Percentiles rank a stretch among this genome's conserved stretches.
These are phyloP conservation scores for Yamadazyma akitaensis DNA, from an alignment of 805 yeast genomes.

Conservation along the genomic window DNA sequence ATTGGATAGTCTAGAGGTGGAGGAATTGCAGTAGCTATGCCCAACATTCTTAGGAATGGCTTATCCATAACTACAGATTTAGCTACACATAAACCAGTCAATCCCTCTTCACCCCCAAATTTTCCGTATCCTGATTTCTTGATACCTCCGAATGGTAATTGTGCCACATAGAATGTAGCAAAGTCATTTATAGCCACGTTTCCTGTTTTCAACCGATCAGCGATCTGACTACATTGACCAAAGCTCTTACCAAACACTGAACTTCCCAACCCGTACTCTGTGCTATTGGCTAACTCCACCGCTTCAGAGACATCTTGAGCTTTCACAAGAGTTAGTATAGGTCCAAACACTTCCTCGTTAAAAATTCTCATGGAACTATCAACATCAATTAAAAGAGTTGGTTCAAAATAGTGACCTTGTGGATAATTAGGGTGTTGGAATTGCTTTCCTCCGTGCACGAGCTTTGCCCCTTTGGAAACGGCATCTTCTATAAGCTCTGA, in stretches of 20 bases:
- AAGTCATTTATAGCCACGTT: slow-evolving; percentile 97
- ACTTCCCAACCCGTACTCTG: slow-evolving; percentile 88
- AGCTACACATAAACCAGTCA: slow-evolving; percentile 82
- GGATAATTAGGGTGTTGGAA: slow-evolving; percentile 89
- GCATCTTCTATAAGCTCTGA: slow-evolving; percentile 72
- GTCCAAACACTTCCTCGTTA: slow-evolving; percentile 91
- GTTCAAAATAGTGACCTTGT: slow-evolving; percentile 89
- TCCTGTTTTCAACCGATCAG: slow-evolving; percentile 69
- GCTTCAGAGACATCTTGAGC: slow-evolving; percentile 69
- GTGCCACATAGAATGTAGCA: slow-evolving; percentile 94
- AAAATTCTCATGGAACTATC: slow-evolving; percentile 73
- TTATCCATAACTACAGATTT: slow-evolving; percentile 87
- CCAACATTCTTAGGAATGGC: slow-evolving; percentile 53
- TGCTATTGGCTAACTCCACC: slow-evolving; percentile 71
- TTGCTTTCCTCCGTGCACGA: slow-evolving; percentile 78
- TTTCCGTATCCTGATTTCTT: slow-evolving; percentile 95
- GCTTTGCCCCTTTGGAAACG: slow-evolving; percentile 72
- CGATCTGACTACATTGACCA: slow-evolving; percentile 56
- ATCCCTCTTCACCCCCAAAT: slow-evolving; percentile 97
- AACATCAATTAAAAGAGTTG: slow-evolving; percentile 84
- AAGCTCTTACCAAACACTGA: slow-evolving; percentile 78
- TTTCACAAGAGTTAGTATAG: slow-evolving; percentile 74
- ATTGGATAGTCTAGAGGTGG: slow-evolving; percentile 91
- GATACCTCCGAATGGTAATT: slow-evolving; percentile 94
- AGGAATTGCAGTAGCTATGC: slow-evolving; percentile 79